Conservation (phyloP, 2,329 filamentous ascomycete genomes). For the Leptographium procerum region DNA sequence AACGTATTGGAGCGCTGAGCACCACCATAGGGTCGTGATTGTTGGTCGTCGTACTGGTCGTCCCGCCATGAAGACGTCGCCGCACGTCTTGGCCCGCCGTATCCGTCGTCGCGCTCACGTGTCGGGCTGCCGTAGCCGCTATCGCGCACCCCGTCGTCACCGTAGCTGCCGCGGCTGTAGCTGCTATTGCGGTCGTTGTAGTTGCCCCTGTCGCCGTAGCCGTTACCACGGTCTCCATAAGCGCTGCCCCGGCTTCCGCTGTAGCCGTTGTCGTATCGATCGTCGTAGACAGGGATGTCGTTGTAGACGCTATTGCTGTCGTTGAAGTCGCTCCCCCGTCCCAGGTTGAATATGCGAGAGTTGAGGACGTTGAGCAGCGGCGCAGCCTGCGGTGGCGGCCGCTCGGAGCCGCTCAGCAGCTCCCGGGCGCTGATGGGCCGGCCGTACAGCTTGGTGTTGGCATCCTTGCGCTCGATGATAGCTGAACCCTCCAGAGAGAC, state of each 20-base stretch:
- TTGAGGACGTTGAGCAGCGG: conserved; percentile 78
- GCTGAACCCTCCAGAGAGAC: conserved; percentile 89
- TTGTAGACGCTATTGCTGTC: conserved; percentile 72
- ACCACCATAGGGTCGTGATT: conserved; percentile 19
- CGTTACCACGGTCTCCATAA: conserved; percentile 41
- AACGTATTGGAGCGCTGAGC: conserved; percentile 41
- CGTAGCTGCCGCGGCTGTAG: conserved; percentile 21
- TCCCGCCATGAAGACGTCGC: conserved; percentile 52
- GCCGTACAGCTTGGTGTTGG: conserved; percentile 93
- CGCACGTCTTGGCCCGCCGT: conserved; percentile 47
- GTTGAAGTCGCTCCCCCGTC: conserved; percentile 24
- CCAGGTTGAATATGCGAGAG: conserved; percentile 70
- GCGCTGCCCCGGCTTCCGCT: conserved; percentile 49
- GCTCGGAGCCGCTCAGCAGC: conserved; percentile 67
- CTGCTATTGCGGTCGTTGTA: conserved; percentile 9
- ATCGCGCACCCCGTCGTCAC: conserved; percentile 21
- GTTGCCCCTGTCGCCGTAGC: conserved; percentile 45
- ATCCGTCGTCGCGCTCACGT: conserved; percentile 27
- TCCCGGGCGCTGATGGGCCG: conserved; percentile 69
- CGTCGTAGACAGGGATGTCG: conserved; percentile 81
- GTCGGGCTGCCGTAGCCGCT: conserved; percentile 15
- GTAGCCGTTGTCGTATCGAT: conserved; percentile 67
- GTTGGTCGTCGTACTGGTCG: conserved; percentile 53
- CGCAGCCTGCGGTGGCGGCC: conserved; percentile 69
- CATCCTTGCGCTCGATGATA: conserved; percentile 88